These are phyloP conservation scores for Penicillium diatomitis DNA, from an alignment of 495 filamentous ascomycete species.

Conservation along the genomic window DNA sequence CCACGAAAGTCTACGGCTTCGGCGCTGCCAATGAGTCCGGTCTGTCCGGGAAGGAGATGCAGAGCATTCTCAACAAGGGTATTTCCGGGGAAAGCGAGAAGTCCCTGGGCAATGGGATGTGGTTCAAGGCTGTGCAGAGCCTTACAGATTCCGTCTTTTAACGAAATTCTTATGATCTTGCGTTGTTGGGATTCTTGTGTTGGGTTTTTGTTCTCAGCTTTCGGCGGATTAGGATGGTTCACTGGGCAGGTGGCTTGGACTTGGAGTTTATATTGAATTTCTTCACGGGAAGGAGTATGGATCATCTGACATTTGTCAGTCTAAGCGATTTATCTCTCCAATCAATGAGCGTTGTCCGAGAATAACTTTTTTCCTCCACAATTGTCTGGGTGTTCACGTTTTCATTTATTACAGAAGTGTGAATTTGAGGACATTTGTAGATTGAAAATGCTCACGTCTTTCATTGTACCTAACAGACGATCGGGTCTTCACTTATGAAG, in stretches of 20 bases:
- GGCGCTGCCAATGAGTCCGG: slow-evolving; percentile 21
- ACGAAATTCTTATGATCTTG: slow-evolving; percentile 2
- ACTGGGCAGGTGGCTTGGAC: neutral
- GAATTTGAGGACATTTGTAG: too few species aligned
- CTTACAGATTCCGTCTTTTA: slow-evolving; percentile 29
- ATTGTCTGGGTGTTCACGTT: neutral
- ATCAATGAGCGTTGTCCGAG: neutral
- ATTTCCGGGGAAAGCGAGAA: slow-evolving; percentile 14
- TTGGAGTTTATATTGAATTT: slow-evolving; percentile 3
- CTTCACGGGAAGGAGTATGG: neutral
- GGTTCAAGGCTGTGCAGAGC: slow-evolving; percentile 32
- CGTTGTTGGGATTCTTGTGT: neutral
- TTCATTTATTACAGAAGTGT: neutral
- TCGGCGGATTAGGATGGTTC: neutral
- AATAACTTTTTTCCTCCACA: neutral
- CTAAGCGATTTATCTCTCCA: slow-evolving; percentile 5
- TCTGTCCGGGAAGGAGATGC: slow-evolving; percentile 30
- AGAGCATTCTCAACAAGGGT: slow-evolving; percentile 26
- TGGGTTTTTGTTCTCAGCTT: neutral
- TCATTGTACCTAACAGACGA: neutral
- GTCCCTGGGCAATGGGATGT: slow-evolving; percentile 30
- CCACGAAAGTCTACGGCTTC: slow-evolving; percentile 40
- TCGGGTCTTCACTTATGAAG: too few species aligned
- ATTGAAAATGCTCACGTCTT: too few species aligned
- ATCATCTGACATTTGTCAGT: neutral